A percentile compares a stretch with the other conserved stretches of the same genome.
Conservation (phyloP, 2,329 filamentous ascomycete species). For the Penicillium digitatum region DNA sequence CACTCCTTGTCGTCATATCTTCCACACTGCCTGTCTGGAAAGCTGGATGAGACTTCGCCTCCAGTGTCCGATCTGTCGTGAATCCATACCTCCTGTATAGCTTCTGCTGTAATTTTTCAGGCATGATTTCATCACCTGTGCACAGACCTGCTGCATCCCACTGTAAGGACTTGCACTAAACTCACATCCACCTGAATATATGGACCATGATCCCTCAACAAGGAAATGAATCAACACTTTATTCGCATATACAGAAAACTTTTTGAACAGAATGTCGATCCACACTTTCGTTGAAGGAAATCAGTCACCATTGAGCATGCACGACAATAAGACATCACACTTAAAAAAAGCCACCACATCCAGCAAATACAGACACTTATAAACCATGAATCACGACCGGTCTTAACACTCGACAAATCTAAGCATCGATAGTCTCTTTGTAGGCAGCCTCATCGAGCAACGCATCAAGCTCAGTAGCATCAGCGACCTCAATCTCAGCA, state of each 20-base stretch:
- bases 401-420: slow-evolving; percentile 29
- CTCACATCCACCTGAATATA: neutral
- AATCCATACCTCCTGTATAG: slow-evolving; percentile 78
- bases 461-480: slow-evolving; percentile 65
- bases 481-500: slow-evolving; percentile 74
- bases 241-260: neutral
- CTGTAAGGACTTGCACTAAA: neutral
- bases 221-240: neutral
- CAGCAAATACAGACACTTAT: neutral
- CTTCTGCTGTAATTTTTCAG: neutral
- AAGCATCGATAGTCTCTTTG: slow-evolving; percentile 63
- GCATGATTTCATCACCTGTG: neutral
- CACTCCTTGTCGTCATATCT: slow-evolving; percentile 92
- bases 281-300: slow-evolving; percentile 26
- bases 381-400: slow-evolving; percentile 10
- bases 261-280: slow-evolving; percentile 24
- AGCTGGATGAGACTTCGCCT: slow-evolving; percentile 93
- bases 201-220: neutral
- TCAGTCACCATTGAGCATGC: slow-evolving; percentile 11
- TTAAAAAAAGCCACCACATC: slow-evolving; percentile 5
- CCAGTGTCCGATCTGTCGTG: slow-evolving; percentile 92
- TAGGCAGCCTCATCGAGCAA: slow-evolving; percentile 78
- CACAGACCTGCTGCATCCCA: neutral
- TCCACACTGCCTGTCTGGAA: slow-evolving; percentile 86
- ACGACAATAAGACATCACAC: slow-evolving; percentile 7